Evolutionary conservation across 768 basidiomycete species (phyloP).

Genomic region (Serendipita sp.): DNA sequence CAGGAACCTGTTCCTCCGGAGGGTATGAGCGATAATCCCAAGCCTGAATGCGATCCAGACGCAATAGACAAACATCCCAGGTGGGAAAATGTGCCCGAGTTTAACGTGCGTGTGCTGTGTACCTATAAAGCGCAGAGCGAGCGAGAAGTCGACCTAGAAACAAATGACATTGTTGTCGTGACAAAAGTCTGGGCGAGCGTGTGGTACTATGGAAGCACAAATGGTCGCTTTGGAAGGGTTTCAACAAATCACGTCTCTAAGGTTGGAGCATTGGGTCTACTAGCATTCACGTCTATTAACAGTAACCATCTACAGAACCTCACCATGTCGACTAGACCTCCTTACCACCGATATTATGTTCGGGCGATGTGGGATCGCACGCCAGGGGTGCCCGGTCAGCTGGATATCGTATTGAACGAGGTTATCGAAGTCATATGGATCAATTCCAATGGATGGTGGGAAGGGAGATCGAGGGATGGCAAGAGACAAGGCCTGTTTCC

Average conservation of each 20-base stretch:
- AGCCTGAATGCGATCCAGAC: background rate
- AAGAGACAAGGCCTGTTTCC: background rate
- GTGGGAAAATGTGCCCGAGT: background rate
- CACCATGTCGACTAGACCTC: background rate
- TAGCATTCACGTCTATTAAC: background rate
- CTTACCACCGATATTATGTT: background rate
- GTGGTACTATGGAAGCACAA: background rate
- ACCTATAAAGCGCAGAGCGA: background rate
- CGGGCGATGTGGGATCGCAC: background rate
- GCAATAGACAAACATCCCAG: background rate
- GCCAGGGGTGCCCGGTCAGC: background rate
- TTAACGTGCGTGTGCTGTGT: background rate
- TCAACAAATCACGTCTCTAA: background rate
- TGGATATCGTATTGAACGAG: background rate
- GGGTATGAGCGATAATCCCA: background rate
- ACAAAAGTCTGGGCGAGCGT: background rate
- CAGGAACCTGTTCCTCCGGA: background rate
- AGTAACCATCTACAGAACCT: background rate
- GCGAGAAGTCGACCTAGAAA: background rate
- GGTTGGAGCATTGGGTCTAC: background rate
- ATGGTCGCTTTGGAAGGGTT: background rate
- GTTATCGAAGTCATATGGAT: background rate
- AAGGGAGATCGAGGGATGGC: background rate
- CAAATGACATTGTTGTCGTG: background rate
- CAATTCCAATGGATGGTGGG: background rate